Evolutionary conservation across 2,329 filamentous ascomycete species (phyloP), one percentile per base, ranked within the genome.

Genomic region (Penicillium sp.): DNA sequence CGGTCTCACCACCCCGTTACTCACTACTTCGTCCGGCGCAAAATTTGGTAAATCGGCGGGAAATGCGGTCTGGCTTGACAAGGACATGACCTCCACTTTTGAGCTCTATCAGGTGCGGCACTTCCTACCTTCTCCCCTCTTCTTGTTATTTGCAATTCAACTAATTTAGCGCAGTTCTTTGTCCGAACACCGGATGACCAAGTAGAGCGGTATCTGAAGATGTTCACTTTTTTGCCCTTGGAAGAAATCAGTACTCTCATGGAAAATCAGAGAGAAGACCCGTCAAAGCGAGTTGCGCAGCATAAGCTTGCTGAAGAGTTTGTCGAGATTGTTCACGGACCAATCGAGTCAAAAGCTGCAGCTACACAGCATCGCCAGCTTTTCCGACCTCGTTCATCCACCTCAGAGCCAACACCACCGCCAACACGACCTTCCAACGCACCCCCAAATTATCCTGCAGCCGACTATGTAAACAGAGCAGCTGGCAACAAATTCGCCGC

Each of bases 41-140:
- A 99, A 99, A 73, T 92, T 97, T 65, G 94, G 94, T 52, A 99
- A 99, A 77, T 95, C 87, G 61, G 89, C 91, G 1, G 93, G 92
- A 24, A 97, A 97, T 70, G 92, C 93, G 2, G 75, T 99, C 35
- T 99, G 94, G 94, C 82, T 99, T 3, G 91, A 97, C 70, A 80
- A 81, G 53, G 85, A 87, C 65, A 83, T 91, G 82, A 96, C 93
- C 1, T 86, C 82, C 28, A 78, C 86, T 0, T 97, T 93, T 66
- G 91, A 97, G 57, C 79, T 97, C 1, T 97, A 97, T 70, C 83
- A 84, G 65, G 82, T 84, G 68, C 6, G 26, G 47, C 26, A 38
- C 7, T 28, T 14, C 12, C 14, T 8, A 21, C 2, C 18, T n/a
- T n/a, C n/a, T n/a, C n/a, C n/a, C n/a, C n/a, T n/a, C 5, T 18